phyloP scores from a whole-genome alignment of 257 asterid genomes.

The Penstemon barbatus region DNA sequence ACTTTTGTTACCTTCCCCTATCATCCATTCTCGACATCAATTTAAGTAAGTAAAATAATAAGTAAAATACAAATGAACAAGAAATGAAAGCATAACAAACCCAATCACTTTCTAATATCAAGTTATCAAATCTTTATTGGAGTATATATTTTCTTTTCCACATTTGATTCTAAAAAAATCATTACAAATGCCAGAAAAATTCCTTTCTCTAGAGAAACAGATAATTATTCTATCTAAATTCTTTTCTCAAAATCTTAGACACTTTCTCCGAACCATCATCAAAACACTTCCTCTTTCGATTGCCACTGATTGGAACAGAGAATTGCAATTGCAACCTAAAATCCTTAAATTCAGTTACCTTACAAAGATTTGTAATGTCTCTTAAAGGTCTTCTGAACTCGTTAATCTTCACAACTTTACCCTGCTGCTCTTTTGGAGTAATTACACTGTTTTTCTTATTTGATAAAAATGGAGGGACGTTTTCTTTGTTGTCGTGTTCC shows the following conservation, averaged over 20 bases:
- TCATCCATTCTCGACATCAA: too few species aligned
- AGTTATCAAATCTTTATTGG: too few species aligned
- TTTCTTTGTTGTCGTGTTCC: slow-evolving; percentile 49
- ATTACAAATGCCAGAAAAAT: too few species aligned
- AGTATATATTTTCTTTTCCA: too few species aligned
- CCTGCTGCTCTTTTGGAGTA: slow-evolving; percentile 16
- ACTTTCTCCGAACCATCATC: slow-evolving; percentile 21
- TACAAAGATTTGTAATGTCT: slow-evolving; percentile 44
- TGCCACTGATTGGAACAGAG: not conserved
- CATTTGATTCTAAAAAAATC: too few species aligned
- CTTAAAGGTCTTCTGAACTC: slow-evolving; percentile 40
- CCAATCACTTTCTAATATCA: too few species aligned
- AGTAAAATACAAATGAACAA: too few species aligned
- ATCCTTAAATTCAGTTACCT: not conserved
- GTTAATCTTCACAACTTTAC: slow-evolving; percentile 11
- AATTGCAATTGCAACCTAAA: not conserved
- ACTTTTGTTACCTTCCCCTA: too few species aligned
- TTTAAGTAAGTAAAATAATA: too few species aligned
- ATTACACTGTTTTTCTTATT: slow-evolving; percentile 7
- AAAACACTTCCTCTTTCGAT: slow-evolving; percentile 36
- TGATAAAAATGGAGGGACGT: slow-evolving; percentile 31
- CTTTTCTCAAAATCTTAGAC: slow-evolving; percentile 39
- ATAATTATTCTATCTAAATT: slow-evolving; percentile 35
- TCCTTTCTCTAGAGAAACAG: too few species aligned
- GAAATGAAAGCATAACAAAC: too few species aligned